Percentiles rank a stretch among this genome's conserved stretches.
phyloP scores from a whole-genome alignment of 2,329 filamentous ascomycete species.

The Fusarium musae region DNA sequence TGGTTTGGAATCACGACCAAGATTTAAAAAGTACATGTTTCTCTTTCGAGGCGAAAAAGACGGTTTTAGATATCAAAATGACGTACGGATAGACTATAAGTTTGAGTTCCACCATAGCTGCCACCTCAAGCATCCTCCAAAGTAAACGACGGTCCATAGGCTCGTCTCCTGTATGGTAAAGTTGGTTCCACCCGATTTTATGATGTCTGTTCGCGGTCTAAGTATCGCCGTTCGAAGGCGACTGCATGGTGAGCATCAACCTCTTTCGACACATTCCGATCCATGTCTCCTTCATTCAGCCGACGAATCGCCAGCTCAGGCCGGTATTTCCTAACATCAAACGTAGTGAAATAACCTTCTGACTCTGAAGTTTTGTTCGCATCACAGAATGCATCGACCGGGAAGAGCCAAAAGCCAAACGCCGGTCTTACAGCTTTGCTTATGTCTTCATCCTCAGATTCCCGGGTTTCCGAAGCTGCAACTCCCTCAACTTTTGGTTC shows the following conservation, averaged over 20 bases:
- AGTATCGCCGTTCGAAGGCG: too few relatives aligned
- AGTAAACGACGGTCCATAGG: not conserved
- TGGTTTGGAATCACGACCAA: constrained; percentile 9
- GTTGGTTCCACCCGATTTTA: too few relatives aligned
- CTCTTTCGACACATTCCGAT: not conserved
- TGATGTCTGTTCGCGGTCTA: not conserved
- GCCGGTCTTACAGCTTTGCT: not conserved
- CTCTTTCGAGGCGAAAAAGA: not conserved
- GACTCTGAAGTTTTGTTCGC: not conserved
- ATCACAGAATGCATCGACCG: not conserved
- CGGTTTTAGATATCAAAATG: fast-evolving
- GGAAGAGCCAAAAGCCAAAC: not conserved
- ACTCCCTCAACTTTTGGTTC: fast-evolving
- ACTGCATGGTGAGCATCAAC: fast-evolving
- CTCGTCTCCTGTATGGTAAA: not conserved
- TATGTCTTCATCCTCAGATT: not conserved
- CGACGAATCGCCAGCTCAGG: not conserved
- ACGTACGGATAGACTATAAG: not conserved
- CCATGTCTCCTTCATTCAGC: not conserved
- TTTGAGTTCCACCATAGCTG: not conserved
- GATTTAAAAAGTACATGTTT: not conserved
- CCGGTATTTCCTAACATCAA: not conserved
- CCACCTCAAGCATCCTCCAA: not conserved
- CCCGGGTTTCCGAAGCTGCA: not conserved
- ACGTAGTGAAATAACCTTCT: fast-evolving